Percentiles rank a stretch among this genome's conserved stretches.
Conservation (phyloP, 2,329 filamentous ascomycete genomes). For the Cytospora chrysosperma region DNA sequence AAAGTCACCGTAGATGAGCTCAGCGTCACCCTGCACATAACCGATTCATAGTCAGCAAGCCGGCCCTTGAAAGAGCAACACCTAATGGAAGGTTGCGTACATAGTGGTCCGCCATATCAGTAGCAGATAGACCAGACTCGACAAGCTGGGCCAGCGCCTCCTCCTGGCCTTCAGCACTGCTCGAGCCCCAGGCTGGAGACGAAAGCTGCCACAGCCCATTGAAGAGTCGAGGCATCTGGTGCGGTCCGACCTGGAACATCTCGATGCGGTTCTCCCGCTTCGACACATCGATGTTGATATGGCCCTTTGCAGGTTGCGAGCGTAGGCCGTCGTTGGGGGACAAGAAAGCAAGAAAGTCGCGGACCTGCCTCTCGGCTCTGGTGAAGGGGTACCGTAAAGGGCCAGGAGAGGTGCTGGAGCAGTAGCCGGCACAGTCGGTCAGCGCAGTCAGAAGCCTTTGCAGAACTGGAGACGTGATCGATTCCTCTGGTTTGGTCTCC, state of each 20-base stretch:
- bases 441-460: slow-evolving; percentile 27
- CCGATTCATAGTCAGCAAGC: no score
- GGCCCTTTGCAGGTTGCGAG: neutral
- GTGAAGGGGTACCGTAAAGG: slow-evolving; percentile 30
- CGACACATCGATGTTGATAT: neutral
- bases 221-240: slow-evolving; percentile 31
- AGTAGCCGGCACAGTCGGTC: slow-evolving; percentile 29
- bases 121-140: slow-evolving; percentile 30
- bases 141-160: slow-evolving; percentile 30
- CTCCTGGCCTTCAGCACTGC: slow-evolving; percentile 29
- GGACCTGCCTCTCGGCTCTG: slow-evolving; percentile 34
- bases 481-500: slow-evolving; percentile 30
- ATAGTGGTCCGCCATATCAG: slow-evolving; percentile 40
- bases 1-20: slow-evolving; percentile 36
- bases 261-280: slow-evolving; percentile 22
- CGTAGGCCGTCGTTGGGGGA: slow-evolving; percentile 26
- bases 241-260: slow-evolving; percentile 27
- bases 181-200: slow-evolving; percentile 33
- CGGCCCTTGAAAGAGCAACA: no score
- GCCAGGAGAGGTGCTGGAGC: slow-evolving; percentile 11
- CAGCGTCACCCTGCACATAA: slow-evolving; percentile 31
- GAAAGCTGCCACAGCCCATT: slow-evolving; percentile 36
- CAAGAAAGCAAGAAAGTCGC: slow-evolving; percentile 30
- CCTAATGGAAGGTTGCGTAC: no score
- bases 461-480: slow-evolving; percentile 27